These are phyloP conservation scores for Penicillium aurantiogriseum DNA, from an alignment of 2,329 filamentous ascomycete species.

Conservation along the genomic window DNA sequence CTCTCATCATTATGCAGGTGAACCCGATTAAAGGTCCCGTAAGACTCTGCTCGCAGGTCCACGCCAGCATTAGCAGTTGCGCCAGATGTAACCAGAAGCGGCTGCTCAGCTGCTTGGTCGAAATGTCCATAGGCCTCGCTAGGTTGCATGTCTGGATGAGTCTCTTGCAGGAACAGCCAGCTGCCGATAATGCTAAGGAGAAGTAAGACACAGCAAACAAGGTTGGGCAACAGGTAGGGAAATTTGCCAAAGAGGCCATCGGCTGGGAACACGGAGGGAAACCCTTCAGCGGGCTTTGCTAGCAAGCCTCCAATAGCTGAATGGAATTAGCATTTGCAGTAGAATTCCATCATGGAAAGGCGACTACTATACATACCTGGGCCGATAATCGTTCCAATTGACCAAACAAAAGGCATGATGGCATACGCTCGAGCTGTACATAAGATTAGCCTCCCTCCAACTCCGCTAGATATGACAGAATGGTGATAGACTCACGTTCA, in stretches of 20 bases:
- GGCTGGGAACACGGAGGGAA: slow-evolving; percentile 67
- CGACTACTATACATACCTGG: slow-evolving; percentile 47
- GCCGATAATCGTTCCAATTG: slow-evolving; percentile 82
- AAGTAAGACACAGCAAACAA: slow-evolving; percentile 76
- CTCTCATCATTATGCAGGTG: slow-evolving; percentile 54
- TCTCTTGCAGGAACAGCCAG: slow-evolving; percentile 82
- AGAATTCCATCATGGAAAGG: background rate
- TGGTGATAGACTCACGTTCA: slow-evolving; percentile 63
- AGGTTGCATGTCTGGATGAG: slow-evolving; percentile 77
- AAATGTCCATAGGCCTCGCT: slow-evolving; percentile 42
- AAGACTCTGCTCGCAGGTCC: slow-evolving; percentile 73
- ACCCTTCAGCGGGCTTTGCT: slow-evolving; percentile 72
- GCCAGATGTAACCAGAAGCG: slow-evolving; percentile 72
- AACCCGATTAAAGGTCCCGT: slow-evolving; percentile 67
- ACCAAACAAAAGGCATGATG: slow-evolving; percentile 94
- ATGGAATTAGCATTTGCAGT: slow-evolving; percentile 14
- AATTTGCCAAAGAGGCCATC: slow-evolving; percentile 71
- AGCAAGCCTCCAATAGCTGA: slow-evolving; percentile 79
- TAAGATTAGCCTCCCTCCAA: slow-evolving; percentile 5
- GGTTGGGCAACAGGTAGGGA: slow-evolving; percentile 85
- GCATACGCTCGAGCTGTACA: slow-evolving; percentile 73
- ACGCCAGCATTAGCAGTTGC: slow-evolving; percentile 70
- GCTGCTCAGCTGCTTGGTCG: slow-evolving; percentile 61
- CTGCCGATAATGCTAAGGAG: slow-evolving; percentile 75
- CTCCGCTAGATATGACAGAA: background rate